Evolutionary conservation across 1,139 yeast genomes (phyloP).

Genomic region (Nematodospora anomalae): DNA sequence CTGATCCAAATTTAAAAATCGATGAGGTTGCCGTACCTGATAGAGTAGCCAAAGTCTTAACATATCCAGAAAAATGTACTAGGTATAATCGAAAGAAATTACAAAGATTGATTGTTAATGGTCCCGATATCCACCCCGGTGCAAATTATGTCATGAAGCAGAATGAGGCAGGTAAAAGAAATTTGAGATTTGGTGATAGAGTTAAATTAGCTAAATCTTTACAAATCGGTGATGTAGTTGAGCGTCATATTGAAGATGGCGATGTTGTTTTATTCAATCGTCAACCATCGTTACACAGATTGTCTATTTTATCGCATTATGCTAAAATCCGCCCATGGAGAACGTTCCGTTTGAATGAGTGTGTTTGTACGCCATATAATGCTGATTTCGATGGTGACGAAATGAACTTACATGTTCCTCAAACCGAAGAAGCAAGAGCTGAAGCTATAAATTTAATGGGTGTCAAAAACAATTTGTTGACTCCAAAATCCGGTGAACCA

Average conservation of each 20-base stretch:
- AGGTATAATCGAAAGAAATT: conserved; percentile 80
- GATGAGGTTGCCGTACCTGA: conserved; percentile 99
- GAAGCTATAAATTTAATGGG: conserved; percentile 99
- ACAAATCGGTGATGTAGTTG: conserved; percentile 91
- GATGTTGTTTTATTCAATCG: conserved; percentile 94
- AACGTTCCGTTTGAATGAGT: conserved; percentile 93
- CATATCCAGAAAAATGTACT: conserved; percentile 94
- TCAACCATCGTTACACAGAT: conserved; percentile 95
- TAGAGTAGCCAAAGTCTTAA: conserved; percentile 89
- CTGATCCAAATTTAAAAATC: conserved; percentile 92
- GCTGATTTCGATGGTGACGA: conserved; percentile 99
- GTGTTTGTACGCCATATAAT: conserved; percentile 99
- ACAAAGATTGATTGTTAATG: conserved; percentile 71
- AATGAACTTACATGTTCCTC: conserved; percentile 98
- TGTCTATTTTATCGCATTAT: conserved; percentile 91
- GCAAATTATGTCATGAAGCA: conserved; percentile 88
- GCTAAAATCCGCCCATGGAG: conserved; percentile 98
- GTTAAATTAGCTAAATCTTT: conserved; percentile 72
- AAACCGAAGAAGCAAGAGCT: conserved; percentile 97
- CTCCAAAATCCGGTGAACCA: conserved; percentile 98
- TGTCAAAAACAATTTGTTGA: conserved; percentile 87
- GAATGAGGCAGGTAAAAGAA: conserved; percentile 83
- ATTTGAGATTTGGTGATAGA: conserved; percentile 86
- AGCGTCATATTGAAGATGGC: conserved; percentile 95
- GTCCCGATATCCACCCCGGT: conserved; percentile 92